A percentile compares a stretch with the other conserved stretches of the same genome.
Conservation (phyloP, 805 yeast species). For the Dipodascopsis tothii region DNA sequence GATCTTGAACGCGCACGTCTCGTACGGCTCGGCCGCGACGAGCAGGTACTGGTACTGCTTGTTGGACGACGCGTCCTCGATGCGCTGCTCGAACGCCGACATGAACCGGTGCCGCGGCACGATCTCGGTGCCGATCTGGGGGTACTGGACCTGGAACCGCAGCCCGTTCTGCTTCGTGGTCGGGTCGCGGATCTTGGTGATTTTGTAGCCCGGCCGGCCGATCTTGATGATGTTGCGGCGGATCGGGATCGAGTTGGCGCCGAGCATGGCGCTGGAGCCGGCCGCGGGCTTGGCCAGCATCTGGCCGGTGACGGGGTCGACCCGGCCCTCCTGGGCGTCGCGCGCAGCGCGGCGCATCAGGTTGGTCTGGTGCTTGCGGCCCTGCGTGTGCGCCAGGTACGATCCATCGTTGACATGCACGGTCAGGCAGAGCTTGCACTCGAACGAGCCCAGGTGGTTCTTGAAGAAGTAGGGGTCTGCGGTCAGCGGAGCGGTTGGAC, state of each 20-base stretch:
- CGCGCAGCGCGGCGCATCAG: slow-evolving; percentile 50
- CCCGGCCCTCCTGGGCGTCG: slow-evolving; percentile 28
- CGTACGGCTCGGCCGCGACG: slow-evolving; percentile 85
- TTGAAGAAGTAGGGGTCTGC: slow-evolving; percentile 74
- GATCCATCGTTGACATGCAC: slow-evolving; percentile 73
- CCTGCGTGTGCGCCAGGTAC: slow-evolving; percentile 76
- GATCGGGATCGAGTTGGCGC: slow-evolving; percentile 34
- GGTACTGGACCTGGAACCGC: slow-evolving; percentile 51
- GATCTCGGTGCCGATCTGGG: slow-evolving; percentile 39
- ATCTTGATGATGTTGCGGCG: slow-evolving; percentile 50
- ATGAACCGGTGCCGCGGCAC: slow-evolving; percentile 66
- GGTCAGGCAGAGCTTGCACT: slow-evolving; percentile 78
- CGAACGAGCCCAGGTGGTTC: slow-evolving; percentile 76
- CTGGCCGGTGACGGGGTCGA: slow-evolving; percentile 13
- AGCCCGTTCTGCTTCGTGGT: slow-evolving; percentile 55
- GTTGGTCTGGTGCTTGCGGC: slow-evolving; percentile 71
- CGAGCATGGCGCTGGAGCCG: slow-evolving; percentile 15
- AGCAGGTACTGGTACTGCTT: slow-evolving; percentile 60
- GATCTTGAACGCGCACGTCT: slow-evolving; percentile 66
- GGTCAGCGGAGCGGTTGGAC: slow-evolving; percentile 32
- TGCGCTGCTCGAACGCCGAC: slow-evolving; percentile 63
- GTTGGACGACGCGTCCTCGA: slow-evolving; percentile 41
- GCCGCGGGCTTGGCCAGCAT: slow-evolving; percentile 2
- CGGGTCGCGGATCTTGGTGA: slow-evolving; percentile 62
- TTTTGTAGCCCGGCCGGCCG: slow-evolving; percentile 66